These are phyloP conservation scores for Saccharum officinarum DNA, from an alignment of 176 grass and related monocot species.

Conservation along the genomic window DNA sequence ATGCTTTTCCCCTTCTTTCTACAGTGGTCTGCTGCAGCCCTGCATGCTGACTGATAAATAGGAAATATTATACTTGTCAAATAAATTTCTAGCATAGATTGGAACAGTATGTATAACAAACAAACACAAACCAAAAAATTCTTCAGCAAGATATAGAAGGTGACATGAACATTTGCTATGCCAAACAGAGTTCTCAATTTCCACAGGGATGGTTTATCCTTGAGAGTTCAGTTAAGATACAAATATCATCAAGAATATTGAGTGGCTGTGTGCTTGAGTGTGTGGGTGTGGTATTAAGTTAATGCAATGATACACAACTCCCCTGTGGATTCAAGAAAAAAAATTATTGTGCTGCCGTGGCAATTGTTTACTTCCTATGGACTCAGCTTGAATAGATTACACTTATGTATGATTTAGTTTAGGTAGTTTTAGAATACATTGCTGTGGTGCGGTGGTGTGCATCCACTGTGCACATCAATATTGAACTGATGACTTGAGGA, in stretches of 20 bases:
- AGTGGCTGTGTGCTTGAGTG: background rate
- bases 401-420: slow-evolving; percentile 1
- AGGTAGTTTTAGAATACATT: background rate
- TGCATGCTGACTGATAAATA: slow-evolving; percentile 72
- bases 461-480: background rate
- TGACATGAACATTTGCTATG: background rate
- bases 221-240: background rate
- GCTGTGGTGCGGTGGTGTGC: background rate
- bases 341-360: background rate
- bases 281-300: background rate
- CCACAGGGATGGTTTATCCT: background rate
- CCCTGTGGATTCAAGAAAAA: background rate
- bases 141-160: background rate
- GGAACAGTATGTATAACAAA: background rate
- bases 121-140: background rate
- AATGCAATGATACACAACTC: background rate
- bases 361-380: background rate
- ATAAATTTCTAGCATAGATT: background rate
- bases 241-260: background rate
- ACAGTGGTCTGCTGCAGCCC: slow-evolving; percentile 69
- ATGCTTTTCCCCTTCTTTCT: slow-evolving; percentile 67
- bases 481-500: background rate
- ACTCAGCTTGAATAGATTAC: background rate
- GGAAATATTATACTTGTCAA: slow-evolving; percentile 16
- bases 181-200: slow-evolving; percentile 1